A percentile compares a stretch with the other conserved stretches of the same genome.
Conservation (phyloP, 2,329 filamentous ascomycete species). For the Coniosporium tulheliwenetii region DNA sequence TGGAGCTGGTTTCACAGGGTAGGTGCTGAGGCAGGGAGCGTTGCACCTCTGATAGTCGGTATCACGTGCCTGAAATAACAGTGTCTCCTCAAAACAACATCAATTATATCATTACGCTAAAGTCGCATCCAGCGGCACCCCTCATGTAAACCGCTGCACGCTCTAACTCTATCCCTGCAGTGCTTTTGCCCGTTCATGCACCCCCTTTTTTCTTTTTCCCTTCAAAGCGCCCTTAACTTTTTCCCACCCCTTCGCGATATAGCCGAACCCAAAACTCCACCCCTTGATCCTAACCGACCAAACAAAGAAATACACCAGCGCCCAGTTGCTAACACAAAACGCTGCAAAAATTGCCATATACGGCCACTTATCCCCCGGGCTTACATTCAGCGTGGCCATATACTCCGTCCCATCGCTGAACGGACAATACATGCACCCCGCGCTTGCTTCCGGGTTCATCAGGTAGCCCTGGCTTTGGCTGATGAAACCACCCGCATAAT, state of each 20-base stretch:
- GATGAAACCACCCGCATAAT: conserved; percentile 49
- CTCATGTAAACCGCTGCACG: too few species aligned
- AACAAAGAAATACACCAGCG: conserved; percentile 61
- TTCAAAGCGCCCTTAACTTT: conserved; percentile 18
- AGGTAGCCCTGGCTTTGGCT: conserved; percentile 43
- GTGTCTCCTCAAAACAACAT: too few species aligned
- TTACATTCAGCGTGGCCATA: conserved; percentile 41
- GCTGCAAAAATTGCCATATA: conserved; percentile 58
- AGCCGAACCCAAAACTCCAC: conserved; percentile 52
- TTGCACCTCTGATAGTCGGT: too few species aligned
- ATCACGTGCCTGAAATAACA: too few species aligned
- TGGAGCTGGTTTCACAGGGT: too few species aligned
- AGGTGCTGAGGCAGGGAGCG: too few species aligned
- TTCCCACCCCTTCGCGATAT: conserved; percentile 24
- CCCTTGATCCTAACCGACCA: conserved; percentile 55
- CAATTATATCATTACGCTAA: too few species aligned
- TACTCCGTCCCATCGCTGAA: conserved; percentile 53
- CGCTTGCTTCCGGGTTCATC: conserved; percentile 40
- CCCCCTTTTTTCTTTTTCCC: not conserved
- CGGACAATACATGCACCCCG: conserved; percentile 54
- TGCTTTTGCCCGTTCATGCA: not conserved
- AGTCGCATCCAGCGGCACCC: too few species aligned
- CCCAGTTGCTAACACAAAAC: conserved; percentile 56
- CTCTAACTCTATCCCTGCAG: too few species aligned
- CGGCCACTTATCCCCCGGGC: conserved; percentile 49